Evolutionary conservation across 2,329 filamentous ascomycete species (phyloP).

Genomic region (Stachybotrys echinatus): DNA sequence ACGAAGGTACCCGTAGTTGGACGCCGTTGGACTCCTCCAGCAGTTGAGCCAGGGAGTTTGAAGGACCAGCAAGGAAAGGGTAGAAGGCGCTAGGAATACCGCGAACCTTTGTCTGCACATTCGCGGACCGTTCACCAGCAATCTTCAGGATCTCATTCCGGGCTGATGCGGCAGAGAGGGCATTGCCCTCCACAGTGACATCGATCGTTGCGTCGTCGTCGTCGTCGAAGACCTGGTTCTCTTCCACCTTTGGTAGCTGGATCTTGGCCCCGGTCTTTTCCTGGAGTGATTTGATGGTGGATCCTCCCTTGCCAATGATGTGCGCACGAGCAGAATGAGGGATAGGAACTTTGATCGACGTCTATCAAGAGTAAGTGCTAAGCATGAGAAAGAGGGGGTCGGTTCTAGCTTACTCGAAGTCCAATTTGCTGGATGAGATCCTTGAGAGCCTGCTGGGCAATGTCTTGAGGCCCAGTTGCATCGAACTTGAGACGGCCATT

Average conservation of each 20-base stretch:
- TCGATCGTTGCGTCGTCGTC: slow-evolving; percentile 83
- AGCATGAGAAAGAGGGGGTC: background rate
- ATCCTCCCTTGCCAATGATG: slow-evolving; percentile 89
- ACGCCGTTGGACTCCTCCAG: slow-evolving; percentile 76
- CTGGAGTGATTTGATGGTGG: slow-evolving; percentile 84
- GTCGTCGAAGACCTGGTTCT: slow-evolving; percentile 45
- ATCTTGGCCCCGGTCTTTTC: slow-evolving; percentile 87
- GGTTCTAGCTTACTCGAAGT: slow-evolving; percentile 57
- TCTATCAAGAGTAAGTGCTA: slow-evolving; percentile 26
- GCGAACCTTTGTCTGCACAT: slow-evolving; percentile 74
- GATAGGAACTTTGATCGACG: slow-evolving; percentile 68
- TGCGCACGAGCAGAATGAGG: slow-evolving; percentile 78
- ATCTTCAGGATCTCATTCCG: slow-evolving; percentile 81
- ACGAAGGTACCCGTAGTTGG: slow-evolving; percentile 76
- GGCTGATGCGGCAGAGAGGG: slow-evolving; percentile 79
- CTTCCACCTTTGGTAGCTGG: slow-evolving; percentile 79
- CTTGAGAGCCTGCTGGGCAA: slow-evolving; percentile 82
- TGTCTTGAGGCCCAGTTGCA: slow-evolving; percentile 76
- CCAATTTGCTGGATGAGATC: slow-evolving; percentile 86
- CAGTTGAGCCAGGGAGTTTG: slow-evolving; percentile 60
- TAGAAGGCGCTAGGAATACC: slow-evolving; percentile 89
- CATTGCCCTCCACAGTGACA: slow-evolving; percentile 85
- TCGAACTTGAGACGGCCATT: slow-evolving; percentile 75
- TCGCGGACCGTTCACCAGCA: slow-evolving; percentile 78
- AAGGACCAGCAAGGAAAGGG: slow-evolving; percentile 83